Evolutionary conservation across 805 yeast species (phyloP), one percentile per base, ranked within the genome.

Genomic region (Suhomyces sp.): DNA sequence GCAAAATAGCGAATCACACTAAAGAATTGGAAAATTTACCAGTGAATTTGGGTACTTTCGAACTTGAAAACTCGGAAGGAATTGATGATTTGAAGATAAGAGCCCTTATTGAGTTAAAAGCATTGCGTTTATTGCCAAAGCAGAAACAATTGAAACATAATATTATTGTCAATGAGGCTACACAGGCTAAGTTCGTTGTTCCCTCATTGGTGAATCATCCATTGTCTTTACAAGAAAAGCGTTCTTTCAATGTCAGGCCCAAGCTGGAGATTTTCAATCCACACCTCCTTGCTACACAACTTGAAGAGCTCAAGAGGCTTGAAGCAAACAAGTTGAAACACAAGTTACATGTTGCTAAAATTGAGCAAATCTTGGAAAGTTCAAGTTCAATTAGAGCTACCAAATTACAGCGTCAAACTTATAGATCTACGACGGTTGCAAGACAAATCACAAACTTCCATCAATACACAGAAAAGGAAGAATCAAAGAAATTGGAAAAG

Each of bases 261-360:
- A 85, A 83, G 53, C 73, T 81, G 35, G 78, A 77, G 40, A 82
- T 83, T 19, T 79, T 81, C 13, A 84, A 83, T 50, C 85, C 95
- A 1, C 83, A 87, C 4, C 70, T 81, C 41, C 63, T 85, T 29
- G 88, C 90, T 4, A 83, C 79, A 54, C 86, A 83, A 52, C 65
- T 85, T 39, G 88, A 83, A 50, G 83, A 79, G 53, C 82, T 81
- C 49, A 83, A 82, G 53, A 70, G 74, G 43, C 60, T 76, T 36
- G 91, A 84, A 37, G 65, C 41, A 11, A 31, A 38, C 25, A 38
- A 39, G 42, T 44, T 39, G 35, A 47, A 47, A 31, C 59, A 52
- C 40, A 38, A 44, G 15, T 42, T 54, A 39, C 62, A 52, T 38
- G 54, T 56, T 31, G 43, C 48, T 27, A 54, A 54, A 39, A 43